A percentile compares a stretch with the other conserved stretches of the same genome.
Conservation (phyloP, 495 filamentous ascomycete genomes). For the Emericellopsis terricola region DNA sequence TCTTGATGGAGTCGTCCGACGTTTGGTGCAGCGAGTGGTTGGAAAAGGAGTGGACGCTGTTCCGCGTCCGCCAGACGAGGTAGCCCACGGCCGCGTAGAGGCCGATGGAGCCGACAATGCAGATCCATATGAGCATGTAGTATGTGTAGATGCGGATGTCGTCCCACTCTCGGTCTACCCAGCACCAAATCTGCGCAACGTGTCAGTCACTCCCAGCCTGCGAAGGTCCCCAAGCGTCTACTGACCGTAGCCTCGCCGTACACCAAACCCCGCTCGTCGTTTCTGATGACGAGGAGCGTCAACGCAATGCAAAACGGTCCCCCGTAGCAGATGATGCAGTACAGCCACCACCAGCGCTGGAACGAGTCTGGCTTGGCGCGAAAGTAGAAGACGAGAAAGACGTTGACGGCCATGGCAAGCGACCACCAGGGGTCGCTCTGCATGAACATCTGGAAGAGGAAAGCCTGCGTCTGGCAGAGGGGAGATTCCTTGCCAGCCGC, state of each 20-base stretch:
- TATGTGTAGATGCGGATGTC: conserved; percentile 51
- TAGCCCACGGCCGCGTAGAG: conserved; percentile 52
- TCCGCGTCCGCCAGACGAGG: conserved; percentile 37
- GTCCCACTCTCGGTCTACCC: conserved; percentile 46
- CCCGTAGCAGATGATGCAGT: conserved; percentile 48
- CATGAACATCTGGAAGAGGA: conserved; percentile 40
- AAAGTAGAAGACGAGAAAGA: conserved; percentile 58
- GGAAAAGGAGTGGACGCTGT: conserved; percentile 20
- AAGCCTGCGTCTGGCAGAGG: conserved; percentile 52
- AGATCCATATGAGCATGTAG: conserved; percentile 62
- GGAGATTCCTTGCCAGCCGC: conserved; percentile 25
- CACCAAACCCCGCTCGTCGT: conserved; percentile 23
- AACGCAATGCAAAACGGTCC: conserved; percentile 49
- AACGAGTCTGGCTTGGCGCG: conserved; percentile 42
- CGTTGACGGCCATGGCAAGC: conserved; percentile 60
- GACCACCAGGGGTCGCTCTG: conserved; percentile 29
- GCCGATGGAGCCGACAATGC: conserved; percentile 40
- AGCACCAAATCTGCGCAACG: conserved; percentile 49
- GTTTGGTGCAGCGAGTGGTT: too few relatives aligned
- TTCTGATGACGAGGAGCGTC: conserved; percentile 38
- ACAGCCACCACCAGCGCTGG: conserved; percentile 43
- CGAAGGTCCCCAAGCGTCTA: not conserved
- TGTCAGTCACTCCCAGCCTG: not conserved
- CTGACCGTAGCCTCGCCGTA: conserved; percentile 48
- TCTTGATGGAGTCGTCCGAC: too few relatives aligned